Evolutionary conservation across 2,329 filamentous ascomycete genomes (phyloP), one percentile per base, ranked within the genome.

Genomic region (Westerdykella sp.): DNA sequence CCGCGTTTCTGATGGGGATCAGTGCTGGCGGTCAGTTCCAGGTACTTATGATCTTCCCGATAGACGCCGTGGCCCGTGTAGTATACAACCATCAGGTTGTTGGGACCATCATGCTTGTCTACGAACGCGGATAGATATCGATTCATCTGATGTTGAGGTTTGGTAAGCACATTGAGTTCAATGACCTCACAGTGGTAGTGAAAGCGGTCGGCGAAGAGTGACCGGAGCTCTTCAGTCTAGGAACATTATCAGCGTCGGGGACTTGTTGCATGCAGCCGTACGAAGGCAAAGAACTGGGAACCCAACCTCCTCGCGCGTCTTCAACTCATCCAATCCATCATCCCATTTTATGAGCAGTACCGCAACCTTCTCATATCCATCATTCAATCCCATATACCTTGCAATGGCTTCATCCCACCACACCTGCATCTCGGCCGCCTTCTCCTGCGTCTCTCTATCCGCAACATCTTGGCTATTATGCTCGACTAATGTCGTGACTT

Each of bases 11-110:
- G 6, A 1, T n/a, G 28, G 1, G 50, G 53, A 10, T 51, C 51
- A 1, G 42, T 39, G 16, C 39, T 51, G 10, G 52, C 61, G 2
- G 55, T 54, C 13, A 68, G 42, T 43, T 65, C 51, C 3, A 67
- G 43, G 14, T 46, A 48, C 21, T 60, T 51, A 9, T 43, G 45
- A 6, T 53, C 41, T 1, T 61, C 53, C 1, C 44, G 31, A 34
- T 51, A 67, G 0, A 54, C 43, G 12, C 65, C 63, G 43, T 69
- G 66, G 0, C 67, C 67, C 2, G 62, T 69, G 41, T 69, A 70
- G 50, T 69, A 70, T 15, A 69, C 51, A 25, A 68, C 66, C 23
- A 67, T 47, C 4, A 66, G 50, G 34, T 57, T 65, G 37, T 62
- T 51, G 1, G 57, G 54, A 3, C 60, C 62, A 30, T 65, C 55